Conservation (phyloP, 2,329 filamentous ascomycete genomes). For the Claviceps paspali region DNA sequence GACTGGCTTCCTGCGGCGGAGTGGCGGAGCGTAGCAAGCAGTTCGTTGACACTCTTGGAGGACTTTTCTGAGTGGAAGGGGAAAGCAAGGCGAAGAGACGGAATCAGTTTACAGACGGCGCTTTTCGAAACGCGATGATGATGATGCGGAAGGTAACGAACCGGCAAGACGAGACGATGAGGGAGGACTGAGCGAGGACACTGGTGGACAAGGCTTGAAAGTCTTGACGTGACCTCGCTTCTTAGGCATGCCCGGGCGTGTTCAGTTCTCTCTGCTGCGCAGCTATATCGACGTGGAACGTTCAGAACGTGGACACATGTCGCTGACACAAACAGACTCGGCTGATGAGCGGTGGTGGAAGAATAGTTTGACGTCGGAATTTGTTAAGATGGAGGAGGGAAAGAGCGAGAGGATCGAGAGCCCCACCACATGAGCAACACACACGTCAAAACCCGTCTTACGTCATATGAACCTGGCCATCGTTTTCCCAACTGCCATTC, state of each 20-base stretch:
- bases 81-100: not conserved
- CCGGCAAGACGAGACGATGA: slow-evolving; percentile 8
- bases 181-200: slow-evolving; percentile 22
- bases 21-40: slow-evolving; percentile 41
- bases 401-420: not conserved
- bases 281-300: not conserved
- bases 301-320: not conserved
- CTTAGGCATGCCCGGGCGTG: slow-evolving; percentile 40
- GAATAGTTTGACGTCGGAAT: not conserved
- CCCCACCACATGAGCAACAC: not conserved
- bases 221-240: slow-evolving; percentile 41
- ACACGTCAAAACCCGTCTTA: not conserved
- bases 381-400: not conserved
- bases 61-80: slow-evolving; percentile 14
- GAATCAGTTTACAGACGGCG: not conserved
- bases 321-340: not conserved
- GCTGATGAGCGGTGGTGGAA: not conserved
- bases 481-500: not conserved
- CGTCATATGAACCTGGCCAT: not conserved
- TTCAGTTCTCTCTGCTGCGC: slow-evolving; percentile 1
- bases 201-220: slow-evolving; percentile 43
- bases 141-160: not conserved
- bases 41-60: slow-evolving; percentile 38
- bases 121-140: not conserved
- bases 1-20: slow-evolving; percentile 18